These are phyloP conservation scores for Zymoseptoria tritici DNA, from an alignment of 2,329 filamentous ascomycete genomes.

Conservation along the genomic window DNA sequence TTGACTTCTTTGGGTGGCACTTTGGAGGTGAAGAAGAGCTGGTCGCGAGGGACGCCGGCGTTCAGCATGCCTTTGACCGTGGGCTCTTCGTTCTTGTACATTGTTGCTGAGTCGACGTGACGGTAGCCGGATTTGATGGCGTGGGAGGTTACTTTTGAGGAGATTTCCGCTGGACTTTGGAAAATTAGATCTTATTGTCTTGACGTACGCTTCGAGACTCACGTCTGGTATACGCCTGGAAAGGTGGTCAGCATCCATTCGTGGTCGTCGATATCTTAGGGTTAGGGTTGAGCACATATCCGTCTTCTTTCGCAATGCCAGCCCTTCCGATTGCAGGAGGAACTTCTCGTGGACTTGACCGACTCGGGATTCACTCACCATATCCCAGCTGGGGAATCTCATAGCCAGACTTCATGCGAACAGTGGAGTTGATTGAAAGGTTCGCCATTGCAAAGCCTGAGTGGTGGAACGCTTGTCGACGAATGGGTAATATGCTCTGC, in stretches of 20 bases:
- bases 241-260: not conserved
- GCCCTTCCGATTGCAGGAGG: no score
- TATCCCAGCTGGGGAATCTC: conserved; percentile 55
- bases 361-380: conserved; percentile 35
- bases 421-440: conserved; percentile 41
- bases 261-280: not conserved
- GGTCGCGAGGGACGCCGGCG: conserved; percentile 45
- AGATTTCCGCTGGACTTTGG: conserved; percentile 43
- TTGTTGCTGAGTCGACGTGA: conserved; percentile 54
- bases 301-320: conserved; percentile 18
- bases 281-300: conserved; percentile 14
- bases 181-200: conserved; percentile 3
- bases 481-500: not conserved
- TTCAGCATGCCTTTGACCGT: conserved; percentile 47
- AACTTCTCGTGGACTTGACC: not conserved
- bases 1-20: conserved; percentile 45
- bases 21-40: conserved; percentile 59
- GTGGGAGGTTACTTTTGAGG: conserved; percentile 52
- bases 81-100: conserved; percentile 52
- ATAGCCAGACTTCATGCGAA: conserved; percentile 52
- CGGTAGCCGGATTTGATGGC: conserved; percentile 50
- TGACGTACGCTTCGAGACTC: not conserved
- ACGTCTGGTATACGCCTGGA: conserved; percentile 31
- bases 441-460: conserved; percentile 32
- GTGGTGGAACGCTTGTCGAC: conserved; percentile 11